A percentile compares a stretch with the other conserved stretches of the same genome.
Conservation (phyloP, 2,329 filamentous ascomycete species). For the Zymoseptoria ardabiliae region DNA sequence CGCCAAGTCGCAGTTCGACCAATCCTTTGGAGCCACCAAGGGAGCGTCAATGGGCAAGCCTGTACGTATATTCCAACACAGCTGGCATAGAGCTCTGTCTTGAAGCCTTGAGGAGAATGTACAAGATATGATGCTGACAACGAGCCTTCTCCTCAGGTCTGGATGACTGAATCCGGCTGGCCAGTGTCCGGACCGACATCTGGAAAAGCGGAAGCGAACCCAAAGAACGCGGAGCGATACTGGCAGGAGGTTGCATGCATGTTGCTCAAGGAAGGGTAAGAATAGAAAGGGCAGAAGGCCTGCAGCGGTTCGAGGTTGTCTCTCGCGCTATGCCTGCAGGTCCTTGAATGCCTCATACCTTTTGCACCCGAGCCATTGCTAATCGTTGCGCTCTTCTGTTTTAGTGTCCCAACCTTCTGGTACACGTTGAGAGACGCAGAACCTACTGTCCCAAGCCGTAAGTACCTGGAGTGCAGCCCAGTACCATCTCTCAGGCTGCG, state of each 20-base stretch:
- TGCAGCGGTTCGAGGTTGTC: no score
- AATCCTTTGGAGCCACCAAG: constrained; percentile 55
- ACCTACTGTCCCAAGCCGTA: constrained; percentile 39
- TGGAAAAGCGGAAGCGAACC: constrained; percentile 55
- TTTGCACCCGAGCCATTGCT: no score
- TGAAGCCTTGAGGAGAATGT: constrained; percentile 30
- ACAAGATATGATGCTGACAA: constrained; percentile 33
- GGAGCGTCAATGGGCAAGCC: constrained; percentile 57
- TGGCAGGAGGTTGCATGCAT: constrained; percentile 72
- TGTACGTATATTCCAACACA: constrained; percentile 38
- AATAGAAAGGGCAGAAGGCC: no score
- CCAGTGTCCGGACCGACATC: constrained; percentile 62
- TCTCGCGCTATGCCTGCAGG: no score
- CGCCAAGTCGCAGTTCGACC: constrained; percentile 60
- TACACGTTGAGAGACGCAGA: constrained; percentile 41
- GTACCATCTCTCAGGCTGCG: no score
- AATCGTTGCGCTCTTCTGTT: no score
- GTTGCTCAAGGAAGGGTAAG: constrained; percentile 55
- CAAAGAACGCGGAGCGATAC: constrained; percentile 65
- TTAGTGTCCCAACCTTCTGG: constrained; percentile 61
- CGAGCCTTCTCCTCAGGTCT: constrained; percentile 59
- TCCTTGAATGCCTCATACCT: no score
- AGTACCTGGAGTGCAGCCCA: constrained; percentile 35
- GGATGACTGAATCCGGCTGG: constrained; percentile 82
- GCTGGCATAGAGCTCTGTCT: constrained; percentile 14